Percentiles rank a stretch among this genome's conserved stretches.
Conservation (phyloP, 73 alveolate species). For the Loxodes magnus region DNA sequence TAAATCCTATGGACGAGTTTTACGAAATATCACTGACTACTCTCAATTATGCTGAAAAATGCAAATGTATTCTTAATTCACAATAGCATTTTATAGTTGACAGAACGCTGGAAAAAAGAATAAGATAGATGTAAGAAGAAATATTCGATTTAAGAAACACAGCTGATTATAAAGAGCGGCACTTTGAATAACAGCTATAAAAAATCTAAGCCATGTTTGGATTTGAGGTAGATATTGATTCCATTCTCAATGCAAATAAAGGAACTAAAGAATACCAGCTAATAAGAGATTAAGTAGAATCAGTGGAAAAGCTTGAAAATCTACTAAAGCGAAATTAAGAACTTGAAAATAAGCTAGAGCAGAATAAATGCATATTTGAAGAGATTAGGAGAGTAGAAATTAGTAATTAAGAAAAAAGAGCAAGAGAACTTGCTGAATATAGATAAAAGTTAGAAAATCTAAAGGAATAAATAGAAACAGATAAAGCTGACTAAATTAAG, state of each 20-base stretch:
- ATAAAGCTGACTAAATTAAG: no score
- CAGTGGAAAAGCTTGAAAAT: background rate
- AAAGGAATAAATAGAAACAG: no score
- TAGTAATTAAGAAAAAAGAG: slow-evolving; percentile 10
- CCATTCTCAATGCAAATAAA: background rate
- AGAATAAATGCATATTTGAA: slow-evolving; percentile 2
- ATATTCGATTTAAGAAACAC: slow-evolving; percentile 11
- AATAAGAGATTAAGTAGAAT: background rate
- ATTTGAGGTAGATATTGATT: slow-evolving; percentile 4
- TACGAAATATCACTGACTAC: slow-evolving; percentile 16
- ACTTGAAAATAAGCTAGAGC: slow-evolving; percentile 11
- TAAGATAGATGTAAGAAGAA: slow-evolving; percentile 8
- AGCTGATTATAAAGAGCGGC: background rate
- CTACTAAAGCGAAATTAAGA: slow-evolving; percentile 7
- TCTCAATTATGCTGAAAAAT: slow-evolving; percentile 9
- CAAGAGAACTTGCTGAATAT: background rate
- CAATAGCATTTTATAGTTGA: background rate
- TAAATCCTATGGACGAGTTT: slow-evolving; percentile 9
- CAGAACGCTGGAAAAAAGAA: background rate
- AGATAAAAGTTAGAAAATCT: no score
- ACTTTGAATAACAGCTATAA: background rate
- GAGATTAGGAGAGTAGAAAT: background rate
- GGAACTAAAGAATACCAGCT: background rate
- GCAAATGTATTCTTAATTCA: background rate
- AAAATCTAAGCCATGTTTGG: slow-evolving; percentile 6